Evolutionary conservation across 345 rosid genomes (phyloP).

Genomic region (Clausena lansium): DNA sequence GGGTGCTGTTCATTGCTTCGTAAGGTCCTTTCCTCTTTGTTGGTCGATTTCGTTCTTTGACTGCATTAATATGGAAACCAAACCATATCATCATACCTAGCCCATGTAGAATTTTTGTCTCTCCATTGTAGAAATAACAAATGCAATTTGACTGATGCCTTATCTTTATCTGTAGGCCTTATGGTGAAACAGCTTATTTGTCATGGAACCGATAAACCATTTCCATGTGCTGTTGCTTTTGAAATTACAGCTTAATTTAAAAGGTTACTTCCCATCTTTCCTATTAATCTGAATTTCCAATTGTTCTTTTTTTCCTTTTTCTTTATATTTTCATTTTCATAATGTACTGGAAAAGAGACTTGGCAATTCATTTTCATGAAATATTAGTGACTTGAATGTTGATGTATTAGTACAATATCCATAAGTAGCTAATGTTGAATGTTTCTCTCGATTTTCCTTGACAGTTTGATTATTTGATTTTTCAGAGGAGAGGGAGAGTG

Average conservation of each 20-base stretch:
- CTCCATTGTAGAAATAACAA: background rate
- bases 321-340: background rate
- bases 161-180: conserved; percentile 42
- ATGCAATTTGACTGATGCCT: background rate
- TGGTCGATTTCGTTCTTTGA: background rate
- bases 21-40: background rate
- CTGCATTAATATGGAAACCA: background rate
- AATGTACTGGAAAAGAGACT: background rate
- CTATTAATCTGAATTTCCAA: background rate
- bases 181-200: conserved; percentile 37
- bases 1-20: background rate
- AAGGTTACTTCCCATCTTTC: background rate
- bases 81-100: background rate
- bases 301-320: background rate
- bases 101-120: background rate
- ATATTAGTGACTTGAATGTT: background rate
- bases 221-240: conserved; percentile 31
- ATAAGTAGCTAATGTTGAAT: background rate
- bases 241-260: background rate
- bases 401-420: background rate
- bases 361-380: background rate
- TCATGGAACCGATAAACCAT: conserved; percentile 52
- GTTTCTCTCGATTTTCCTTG: background rate
- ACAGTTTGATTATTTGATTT: conserved; percentile 6
- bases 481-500: background rate